These are phyloP conservation scores for Didymella pinodella DNA, from an alignment of 2,329 filamentous ascomycete species.

Conservation along the genomic window DNA sequence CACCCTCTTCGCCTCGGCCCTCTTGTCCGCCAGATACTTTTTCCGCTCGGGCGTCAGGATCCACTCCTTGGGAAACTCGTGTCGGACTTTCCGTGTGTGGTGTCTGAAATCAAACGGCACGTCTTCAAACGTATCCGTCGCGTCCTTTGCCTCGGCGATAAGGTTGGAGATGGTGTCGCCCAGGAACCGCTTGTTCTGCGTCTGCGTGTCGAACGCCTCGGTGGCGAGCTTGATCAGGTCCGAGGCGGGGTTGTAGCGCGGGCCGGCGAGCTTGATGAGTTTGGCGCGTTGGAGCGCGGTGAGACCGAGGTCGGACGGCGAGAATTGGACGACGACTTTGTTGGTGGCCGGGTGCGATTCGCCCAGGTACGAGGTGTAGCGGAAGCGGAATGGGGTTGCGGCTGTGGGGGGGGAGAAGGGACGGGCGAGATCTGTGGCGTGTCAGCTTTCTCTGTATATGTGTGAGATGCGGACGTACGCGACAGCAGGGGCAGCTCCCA, in stretches of 20 bases:
- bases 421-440: conserved; percentile 74
- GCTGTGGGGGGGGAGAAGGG: conserved; percentile 65
- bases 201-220: conserved; percentile 85
- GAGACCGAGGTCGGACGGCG: conserved; percentile 74
- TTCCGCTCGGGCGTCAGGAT: conserved; percentile 75
- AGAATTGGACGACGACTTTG: conserved; percentile 95
- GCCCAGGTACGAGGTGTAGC: conserved; percentile 96
- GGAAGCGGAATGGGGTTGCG: conserved; percentile 76
- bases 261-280: conserved; percentile 84
- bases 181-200: conserved; percentile 97
- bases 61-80: conserved; percentile 84
- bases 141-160: conserved; percentile 76
- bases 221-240: conserved; percentile 87
- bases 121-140: conserved; percentile 83
- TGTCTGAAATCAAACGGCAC: conserved; percentile 89
- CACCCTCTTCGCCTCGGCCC: conserved; percentile 60
- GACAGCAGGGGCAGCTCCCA: conserved; percentile 96
- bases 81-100: conserved; percentile 72
- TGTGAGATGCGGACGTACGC: conserved; percentile 66
- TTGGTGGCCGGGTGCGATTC: conserved; percentile 88
- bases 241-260: conserved; percentile 85
- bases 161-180: conserved; percentile 78
- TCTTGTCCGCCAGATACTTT: conserved; percentile 68
- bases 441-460: not conserved
- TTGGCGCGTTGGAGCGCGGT: conserved; percentile 75